These are phyloP conservation scores for Trematosphaeria pertusa DNA, from an alignment of 2,329 filamentous ascomycete genomes.

Conservation along the genomic window DNA sequence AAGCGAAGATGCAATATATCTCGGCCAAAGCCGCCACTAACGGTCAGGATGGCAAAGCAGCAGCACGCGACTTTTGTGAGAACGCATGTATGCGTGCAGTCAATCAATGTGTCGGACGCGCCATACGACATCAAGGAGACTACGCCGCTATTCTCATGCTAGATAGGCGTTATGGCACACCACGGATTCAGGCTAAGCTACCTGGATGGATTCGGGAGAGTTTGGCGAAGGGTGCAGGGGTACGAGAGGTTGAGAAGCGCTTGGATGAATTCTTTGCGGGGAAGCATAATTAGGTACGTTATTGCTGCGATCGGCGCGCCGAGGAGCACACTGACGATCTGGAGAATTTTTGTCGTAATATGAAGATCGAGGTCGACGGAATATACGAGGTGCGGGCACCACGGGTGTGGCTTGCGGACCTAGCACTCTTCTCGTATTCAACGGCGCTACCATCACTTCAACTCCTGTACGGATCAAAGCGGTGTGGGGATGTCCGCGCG, in stretches of 20 bases:
- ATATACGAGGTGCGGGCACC: constrained; percentile 2
- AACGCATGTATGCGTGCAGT: constrained; percentile 97
- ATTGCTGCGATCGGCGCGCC: too few relatives aligned
- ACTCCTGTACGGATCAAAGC: too few relatives aligned
- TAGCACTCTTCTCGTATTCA: not conserved
- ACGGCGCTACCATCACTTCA: too few relatives aligned
- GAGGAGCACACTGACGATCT: too few relatives aligned
- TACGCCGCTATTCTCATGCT: constrained; percentile 90
- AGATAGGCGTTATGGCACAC: constrained; percentile 78
- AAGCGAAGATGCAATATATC: constrained; percentile 87
- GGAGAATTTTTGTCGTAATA: too few relatives aligned
- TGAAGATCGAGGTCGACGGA: too few relatives aligned
- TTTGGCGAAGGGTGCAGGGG: constrained; percentile 53
- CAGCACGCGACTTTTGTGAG: constrained; percentile 83
- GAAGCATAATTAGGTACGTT: constrained; percentile 24
- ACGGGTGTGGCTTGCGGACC: constrained; percentile 20
- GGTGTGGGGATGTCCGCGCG: too few relatives aligned
- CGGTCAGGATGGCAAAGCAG: constrained; percentile 49
- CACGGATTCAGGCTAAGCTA: constrained; percentile 77
- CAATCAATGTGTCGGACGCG: constrained; percentile 93
- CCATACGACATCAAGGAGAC: constrained; percentile 85
- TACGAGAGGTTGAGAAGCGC: constrained; percentile 52
- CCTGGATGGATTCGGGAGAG: constrained; percentile 87
- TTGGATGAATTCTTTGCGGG: constrained; percentile 48
- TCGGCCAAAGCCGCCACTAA: constrained; percentile 63